Evolutionary conservation across 139 green algal species (phyloP).

Genomic region (Medakamo hakoo): DNA sequence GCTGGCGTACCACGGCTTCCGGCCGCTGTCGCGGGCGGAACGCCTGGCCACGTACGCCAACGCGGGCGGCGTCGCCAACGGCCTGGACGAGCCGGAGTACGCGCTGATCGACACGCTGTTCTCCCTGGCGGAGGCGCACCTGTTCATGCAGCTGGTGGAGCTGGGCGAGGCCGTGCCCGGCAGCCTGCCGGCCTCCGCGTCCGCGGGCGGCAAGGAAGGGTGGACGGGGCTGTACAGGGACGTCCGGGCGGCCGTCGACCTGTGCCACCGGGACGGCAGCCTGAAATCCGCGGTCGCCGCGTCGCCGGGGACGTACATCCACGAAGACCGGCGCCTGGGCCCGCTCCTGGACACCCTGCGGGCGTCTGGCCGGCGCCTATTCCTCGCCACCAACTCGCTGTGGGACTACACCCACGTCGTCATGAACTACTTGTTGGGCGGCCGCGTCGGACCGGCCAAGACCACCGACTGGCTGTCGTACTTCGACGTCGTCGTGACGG

Average conservation of each 20-base stretch:
- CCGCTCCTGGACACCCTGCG: conserved; percentile 54
- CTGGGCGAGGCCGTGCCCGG: conserved; percentile 28
- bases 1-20: conserved; percentile 87
- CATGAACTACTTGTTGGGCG: conserved; percentile 81
- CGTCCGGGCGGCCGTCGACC: conserved; percentile 82
- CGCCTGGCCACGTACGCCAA: conserved; percentile 40
- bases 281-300: conserved; percentile 81
- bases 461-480: conserved; percentile 58
- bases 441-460: no score
- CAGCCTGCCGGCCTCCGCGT: conserved; percentile 24
- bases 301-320: conserved; percentile 79
- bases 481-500: conserved; percentile 81
- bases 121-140: conserved; percentile 78
- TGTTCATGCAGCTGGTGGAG: conserved; percentile 80
- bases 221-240: conserved; percentile 47
- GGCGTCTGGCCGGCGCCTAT: conserved; percentile 47
- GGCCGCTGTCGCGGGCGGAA: conserved; percentile 42
- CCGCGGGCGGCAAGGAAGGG: conserved; percentile 23
- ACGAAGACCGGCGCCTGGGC: conserved; percentile 50
- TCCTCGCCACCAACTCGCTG: conserved; percentile 90
- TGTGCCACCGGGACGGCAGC: conserved; percentile 87
- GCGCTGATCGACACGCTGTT: conserved; percentile 94
- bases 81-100: conserved; percentile 64
- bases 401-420: conserved; percentile 98
- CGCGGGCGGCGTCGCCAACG: conserved; percentile 8